Percentiles rank a stretch among this genome's conserved stretches.
Conservation (phyloP, 1,139 yeast genomes). For the Kodamaea sp. region DNA sequence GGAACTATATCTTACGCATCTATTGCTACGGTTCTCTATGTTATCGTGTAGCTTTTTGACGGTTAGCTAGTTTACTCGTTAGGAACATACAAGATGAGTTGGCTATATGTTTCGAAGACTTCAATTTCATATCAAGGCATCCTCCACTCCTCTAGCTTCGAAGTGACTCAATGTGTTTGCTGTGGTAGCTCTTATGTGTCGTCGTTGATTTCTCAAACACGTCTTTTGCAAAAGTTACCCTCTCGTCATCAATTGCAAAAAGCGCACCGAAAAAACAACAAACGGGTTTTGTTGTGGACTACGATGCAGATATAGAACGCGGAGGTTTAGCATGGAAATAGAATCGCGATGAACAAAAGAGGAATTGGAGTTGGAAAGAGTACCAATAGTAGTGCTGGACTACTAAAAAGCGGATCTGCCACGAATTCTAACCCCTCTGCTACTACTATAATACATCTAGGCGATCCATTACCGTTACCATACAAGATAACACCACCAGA, state of each 20-base stretch:
- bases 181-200: too few species aligned
- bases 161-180: too few species aligned
- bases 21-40: too few species aligned
- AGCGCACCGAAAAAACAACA: constrained; percentile 6
- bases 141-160: too few species aligned
- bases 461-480: constrained; percentile 42
- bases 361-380: constrained; percentile 6
- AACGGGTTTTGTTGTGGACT: constrained; percentile 2
- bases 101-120: too few species aligned
- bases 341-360: constrained; percentile 6
- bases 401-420: constrained; percentile 1
- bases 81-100: too few species aligned
- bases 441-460: constrained; percentile 18
- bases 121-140: too few species aligned
- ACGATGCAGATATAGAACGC: too few species aligned
- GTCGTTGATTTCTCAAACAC: not conserved
- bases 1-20: too few species aligned
- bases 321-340: constrained; percentile 5
- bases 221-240: constrained; percentile 2
- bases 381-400: too few species aligned
- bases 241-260: constrained; percentile 1
- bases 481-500: constrained; percentile 21
- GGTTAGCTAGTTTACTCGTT: too few species aligned
- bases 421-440: not conserved
- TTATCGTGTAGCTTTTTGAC: too few species aligned